These are phyloP conservation scores for Kuraishia floccosa DNA, from an alignment of 805 yeast genomes.

Conservation along the genomic window DNA sequence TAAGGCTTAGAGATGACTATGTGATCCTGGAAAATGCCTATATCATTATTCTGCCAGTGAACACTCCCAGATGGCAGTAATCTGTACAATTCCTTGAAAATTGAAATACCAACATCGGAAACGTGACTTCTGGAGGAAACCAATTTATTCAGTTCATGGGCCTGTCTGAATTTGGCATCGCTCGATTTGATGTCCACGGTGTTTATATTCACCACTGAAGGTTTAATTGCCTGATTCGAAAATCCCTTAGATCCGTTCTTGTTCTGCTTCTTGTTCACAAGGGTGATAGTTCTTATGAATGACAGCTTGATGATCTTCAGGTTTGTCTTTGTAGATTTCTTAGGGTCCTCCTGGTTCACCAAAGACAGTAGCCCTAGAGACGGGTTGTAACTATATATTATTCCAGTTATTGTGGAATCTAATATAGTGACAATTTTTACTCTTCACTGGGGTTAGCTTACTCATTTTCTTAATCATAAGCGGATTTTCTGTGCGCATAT, in stretches of 20 bases:
- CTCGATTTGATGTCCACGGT: neutral
- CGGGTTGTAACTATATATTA: constrained; percentile 49
- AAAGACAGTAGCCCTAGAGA: constrained; percentile 30
- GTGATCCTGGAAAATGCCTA: constrained; percentile 23
- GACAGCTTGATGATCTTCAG: constrained; percentile 46
- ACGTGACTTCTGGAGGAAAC: constrained; percentile 9
- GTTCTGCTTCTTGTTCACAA: constrained; percentile 26
- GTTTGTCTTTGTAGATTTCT: constrained; percentile 11
- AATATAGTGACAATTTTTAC: constrained; percentile 51
- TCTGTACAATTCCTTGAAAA: constrained; percentile 12
- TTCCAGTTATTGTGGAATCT: constrained; percentile 49
- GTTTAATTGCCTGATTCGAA: neutral
- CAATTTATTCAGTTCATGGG: constrained; percentile 10
- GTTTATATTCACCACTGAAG: neutral
- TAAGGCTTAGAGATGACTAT: constrained; percentile 27
- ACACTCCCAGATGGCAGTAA: constrained; percentile 20
- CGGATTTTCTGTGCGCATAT: too few relatives aligned
- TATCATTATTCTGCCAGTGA: constrained; percentile 21
- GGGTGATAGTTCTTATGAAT: constrained; percentile 42
- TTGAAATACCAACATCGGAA: constrained; percentile 15
- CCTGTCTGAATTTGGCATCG: constrained; percentile 9
- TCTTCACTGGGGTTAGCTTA: too few relatives aligned
- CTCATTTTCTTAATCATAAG: too few relatives aligned
- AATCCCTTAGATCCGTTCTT: neutral
- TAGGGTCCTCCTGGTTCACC: constrained; percentile 15